Evolutionary conservation across 441 rosid genomes (phyloP).

Genomic region (Gossypium davidsonii): DNA sequence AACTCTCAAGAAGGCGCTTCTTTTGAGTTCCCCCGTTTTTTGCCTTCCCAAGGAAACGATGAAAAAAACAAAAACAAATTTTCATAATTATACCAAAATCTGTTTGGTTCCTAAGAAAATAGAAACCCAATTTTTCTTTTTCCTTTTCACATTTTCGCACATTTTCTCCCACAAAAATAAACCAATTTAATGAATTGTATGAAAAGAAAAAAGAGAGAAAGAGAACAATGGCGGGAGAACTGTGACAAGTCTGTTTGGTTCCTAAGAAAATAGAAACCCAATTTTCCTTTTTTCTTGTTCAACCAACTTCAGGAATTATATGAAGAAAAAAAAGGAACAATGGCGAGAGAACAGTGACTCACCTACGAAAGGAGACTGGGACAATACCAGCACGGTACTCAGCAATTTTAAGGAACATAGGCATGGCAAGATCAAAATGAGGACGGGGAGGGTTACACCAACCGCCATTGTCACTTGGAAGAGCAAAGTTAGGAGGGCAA

Average conservation of each 20-base stretch:
- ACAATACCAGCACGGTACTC: constrained; percentile 63
- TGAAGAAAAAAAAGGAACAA: neutral
- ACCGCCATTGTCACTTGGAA: constrained; percentile 54
- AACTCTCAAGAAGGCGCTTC: too few relatives aligned
- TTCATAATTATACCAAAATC: neutral
- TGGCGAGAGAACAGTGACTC: neutral
- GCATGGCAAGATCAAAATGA: constrained; percentile 77
- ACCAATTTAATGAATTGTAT: too few relatives aligned
- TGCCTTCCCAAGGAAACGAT: constrained; percentile 6
- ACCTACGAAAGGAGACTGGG: constrained; percentile 60
- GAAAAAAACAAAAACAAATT: neutral
- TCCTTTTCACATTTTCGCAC: too few relatives aligned
- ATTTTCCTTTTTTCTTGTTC: neutral
- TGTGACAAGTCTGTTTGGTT: constrained; percentile 20
- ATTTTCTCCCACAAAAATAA: too few relatives aligned
- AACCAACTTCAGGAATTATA: neutral
- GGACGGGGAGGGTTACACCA: constrained; percentile 77
- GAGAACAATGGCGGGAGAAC: too few relatives aligned
- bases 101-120: constrained; percentile 28
- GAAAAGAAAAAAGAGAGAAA: too few relatives aligned
- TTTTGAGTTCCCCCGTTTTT: neutral
- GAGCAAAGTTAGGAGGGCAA: constrained; percentile 60
- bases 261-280: constrained; percentile 7
- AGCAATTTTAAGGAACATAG: constrained; percentile 57
- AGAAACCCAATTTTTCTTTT: neutral